Evolutionary conservation across 2,329 filamentous ascomycete species (phyloP).

Genomic region (Phyllachora maydis): DNA sequence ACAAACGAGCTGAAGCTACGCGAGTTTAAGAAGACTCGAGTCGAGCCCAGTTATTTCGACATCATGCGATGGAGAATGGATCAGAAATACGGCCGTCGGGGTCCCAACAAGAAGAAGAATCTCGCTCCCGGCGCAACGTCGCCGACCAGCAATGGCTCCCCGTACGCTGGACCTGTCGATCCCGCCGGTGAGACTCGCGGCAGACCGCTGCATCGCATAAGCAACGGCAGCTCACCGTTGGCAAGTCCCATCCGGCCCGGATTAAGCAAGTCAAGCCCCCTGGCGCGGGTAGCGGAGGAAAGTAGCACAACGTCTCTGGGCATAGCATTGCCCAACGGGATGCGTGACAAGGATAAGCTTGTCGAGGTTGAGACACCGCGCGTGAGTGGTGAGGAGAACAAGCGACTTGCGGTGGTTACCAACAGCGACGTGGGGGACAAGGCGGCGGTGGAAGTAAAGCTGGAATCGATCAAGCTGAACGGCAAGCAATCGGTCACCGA

Average conservation of each 20-base stretch:
- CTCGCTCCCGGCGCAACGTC: constrained; percentile 20
- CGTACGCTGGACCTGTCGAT: constrained; percentile 46
- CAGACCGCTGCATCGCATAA: constrained; percentile 49
- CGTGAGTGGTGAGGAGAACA: constrained; percentile 20
- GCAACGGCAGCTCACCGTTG: constrained; percentile 38
- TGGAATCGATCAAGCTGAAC: constrained; percentile 7
- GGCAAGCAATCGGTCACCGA: constrained; percentile 21
- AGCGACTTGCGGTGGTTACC: constrained; percentile 3
- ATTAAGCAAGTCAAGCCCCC: constrained; percentile 47
- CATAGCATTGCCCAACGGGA: constrained; percentile 12
- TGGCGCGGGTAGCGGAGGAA: constrained; percentile 60
- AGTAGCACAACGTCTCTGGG: constrained; percentile 1
- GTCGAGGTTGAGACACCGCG: constrained; percentile 34
- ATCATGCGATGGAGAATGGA: constrained; percentile 91
- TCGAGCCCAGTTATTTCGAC: constrained; percentile 85
- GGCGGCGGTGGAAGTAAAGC: not conserved
- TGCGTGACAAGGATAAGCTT: constrained; percentile 22
- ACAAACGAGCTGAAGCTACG: constrained; percentile 76
- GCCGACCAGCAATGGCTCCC: constrained; percentile 27
- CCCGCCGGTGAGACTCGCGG: constrained; percentile 40
- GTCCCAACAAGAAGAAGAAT: constrained; percentile 29
- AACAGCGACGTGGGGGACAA: too few relatives aligned
- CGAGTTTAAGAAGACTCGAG: constrained; percentile 73
- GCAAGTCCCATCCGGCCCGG: constrained; percentile 44
- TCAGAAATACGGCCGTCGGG: constrained; percentile 69